Base-by-base conservation (phyloP, 495 filamentous ascomycete species). In the Rhizodiscina lignyota region DNA sequence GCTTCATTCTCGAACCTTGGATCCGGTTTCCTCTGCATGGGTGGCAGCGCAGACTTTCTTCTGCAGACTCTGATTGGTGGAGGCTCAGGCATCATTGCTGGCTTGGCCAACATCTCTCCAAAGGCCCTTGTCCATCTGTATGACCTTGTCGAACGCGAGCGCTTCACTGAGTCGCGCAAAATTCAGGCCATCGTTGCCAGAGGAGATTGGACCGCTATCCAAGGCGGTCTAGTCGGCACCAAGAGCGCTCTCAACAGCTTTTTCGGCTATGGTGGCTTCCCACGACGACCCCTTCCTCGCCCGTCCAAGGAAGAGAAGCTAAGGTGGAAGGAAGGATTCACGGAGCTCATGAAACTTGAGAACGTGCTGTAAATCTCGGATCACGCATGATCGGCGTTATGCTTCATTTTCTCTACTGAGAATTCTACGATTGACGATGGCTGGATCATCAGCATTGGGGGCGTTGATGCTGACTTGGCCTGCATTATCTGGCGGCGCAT, bases 11-110 rank as follows among this genome's bases (percentile, higher is more conserved):
- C 55, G 22, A 48, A 55, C 13, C 39, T 43, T 3, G 55, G 53
- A 10, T 52, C 51, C 3, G 61, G 64, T 11, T 89, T 87, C 63
- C 58, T 86, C 38, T 81, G 79, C 37, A 72, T 91, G 44, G 85
- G 81, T 10, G 85, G 85, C n/a, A 86, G 79, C 6, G 79, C 78
- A 40, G 85, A 94, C 56, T 93, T 93, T 56, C 81, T 78, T 2
- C 61, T 93, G 21, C 85, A 85, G 60, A 80, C 82, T 0, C 59
- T 93, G 10, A 60, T 85, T 28, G 81, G 65, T n/a, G 85, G 85
- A 29, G 85, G 85, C 19, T 77, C 77, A 32, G 85, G 85, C 21
- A 72, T 89, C 48, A 83, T 94, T 38, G 82, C 72, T 16, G 85
- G 85, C 2, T 64, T 83, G 5, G 85, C 74, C 34, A 94, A 94